Conservation (phyloP, 257 asterid species). For the Buddleja alternifolia region DNA sequence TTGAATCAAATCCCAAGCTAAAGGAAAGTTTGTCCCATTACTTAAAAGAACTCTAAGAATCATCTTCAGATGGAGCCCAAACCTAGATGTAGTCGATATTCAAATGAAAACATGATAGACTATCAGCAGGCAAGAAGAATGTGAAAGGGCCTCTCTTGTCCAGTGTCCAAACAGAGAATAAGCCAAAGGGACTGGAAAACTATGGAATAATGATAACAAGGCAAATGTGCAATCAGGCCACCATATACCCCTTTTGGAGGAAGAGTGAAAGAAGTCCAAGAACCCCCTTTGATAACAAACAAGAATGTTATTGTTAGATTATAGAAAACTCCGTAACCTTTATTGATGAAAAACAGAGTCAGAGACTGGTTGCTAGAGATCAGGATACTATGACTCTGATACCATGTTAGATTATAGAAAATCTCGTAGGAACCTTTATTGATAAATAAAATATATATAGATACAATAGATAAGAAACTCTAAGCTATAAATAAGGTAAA, state of each 20-base stretch:
- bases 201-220: conserved; percentile 26
- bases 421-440: too few species aligned
- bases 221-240: conserved; percentile 29
- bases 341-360: too few species aligned
- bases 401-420: too few species aligned
- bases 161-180: conserved; percentile 48
- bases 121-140: conserved; percentile 35
- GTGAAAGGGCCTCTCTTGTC: conserved; percentile 35
- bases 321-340: too few species aligned
- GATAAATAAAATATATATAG: too few species aligned
- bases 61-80: conserved; percentile 64
- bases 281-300: not conserved
- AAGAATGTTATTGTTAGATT: too few species aligned
- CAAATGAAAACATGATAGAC: conserved; percentile 27
- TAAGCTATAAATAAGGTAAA: too few species aligned
- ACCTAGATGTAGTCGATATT: conserved; percentile 36
- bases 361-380: too few species aligned
- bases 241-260: conserved; percentile 30
- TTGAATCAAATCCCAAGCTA: conserved; percentile 48
- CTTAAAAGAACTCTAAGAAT: conserved; percentile 38
- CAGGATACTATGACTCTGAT: too few species aligned
- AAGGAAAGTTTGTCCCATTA: conserved; percentile 52
- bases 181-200: conserved; percentile 53
- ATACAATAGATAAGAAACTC: too few species aligned
- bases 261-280: conserved; percentile 22